A percentile compares a stretch with the other conserved stretches of the same genome.
Conservation (phyloP, 495 filamentous ascomycete genomes). For the Ramalina peruviana region DNA sequence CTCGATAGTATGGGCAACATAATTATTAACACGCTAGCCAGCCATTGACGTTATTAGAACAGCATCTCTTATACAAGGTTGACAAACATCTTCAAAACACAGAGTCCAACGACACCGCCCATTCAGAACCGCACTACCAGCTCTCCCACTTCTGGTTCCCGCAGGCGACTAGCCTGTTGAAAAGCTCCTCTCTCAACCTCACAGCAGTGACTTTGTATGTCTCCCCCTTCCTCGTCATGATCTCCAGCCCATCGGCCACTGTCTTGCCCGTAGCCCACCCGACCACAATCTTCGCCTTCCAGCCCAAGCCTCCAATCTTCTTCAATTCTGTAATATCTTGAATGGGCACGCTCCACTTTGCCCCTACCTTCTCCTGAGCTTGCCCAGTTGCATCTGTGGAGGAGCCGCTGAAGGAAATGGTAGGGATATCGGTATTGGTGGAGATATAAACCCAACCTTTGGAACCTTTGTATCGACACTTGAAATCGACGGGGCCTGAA, state of each 20-base stretch:
- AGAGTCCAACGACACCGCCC: no score
- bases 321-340: constrained; percentile 53
- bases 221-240: constrained; percentile 41
- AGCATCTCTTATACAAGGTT: no score
- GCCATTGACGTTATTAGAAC: no score
- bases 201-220: constrained; percentile 55
- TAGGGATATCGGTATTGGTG: constrained; percentile 43
- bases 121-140: constrained; percentile 34
- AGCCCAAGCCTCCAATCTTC: constrained; percentile 75
- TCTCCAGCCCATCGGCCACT: constrained; percentile 64
- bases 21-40: no score
- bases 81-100: no score
- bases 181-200: constrained; percentile 63
- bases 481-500: constrained; percentile 63
- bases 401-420: constrained; percentile 41
- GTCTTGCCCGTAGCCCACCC: constrained; percentile 66
- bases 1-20: no score
- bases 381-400: constrained; percentile 28
- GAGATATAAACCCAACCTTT: constrained; percentile 60
- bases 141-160: constrained; percentile 81
- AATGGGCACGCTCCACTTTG: constrained; percentile 35
- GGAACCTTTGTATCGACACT: constrained; percentile 53
- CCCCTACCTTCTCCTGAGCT: constrained; percentile 5
- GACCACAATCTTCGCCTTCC: constrained; percentile 79
- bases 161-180: constrained; percentile 72